These are phyloP conservation scores for Xylaria sp. DNA, from an alignment of 2,329 filamentous ascomycete genomes.

Conservation along the genomic window DNA sequence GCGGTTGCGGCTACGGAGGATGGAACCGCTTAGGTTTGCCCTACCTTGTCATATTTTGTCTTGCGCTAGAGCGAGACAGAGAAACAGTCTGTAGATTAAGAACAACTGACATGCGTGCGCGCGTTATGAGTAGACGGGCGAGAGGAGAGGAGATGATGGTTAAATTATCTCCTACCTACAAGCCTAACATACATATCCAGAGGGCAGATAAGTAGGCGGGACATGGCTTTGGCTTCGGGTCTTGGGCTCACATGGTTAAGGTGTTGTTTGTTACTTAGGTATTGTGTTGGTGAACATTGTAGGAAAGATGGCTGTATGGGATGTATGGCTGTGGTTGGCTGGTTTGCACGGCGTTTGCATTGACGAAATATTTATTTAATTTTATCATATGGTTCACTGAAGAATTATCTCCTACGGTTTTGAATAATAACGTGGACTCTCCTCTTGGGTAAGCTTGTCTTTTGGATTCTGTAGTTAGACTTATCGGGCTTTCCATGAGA, in stretches of 20 bases:
- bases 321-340: not conserved
- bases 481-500: no score
- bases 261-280: not conserved
- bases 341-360: not conserved
- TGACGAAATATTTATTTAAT: slow-evolving; percentile 1
- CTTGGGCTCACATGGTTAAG: slow-evolving; percentile 1
- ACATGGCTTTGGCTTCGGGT: not conserved
- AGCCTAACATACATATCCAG: not conserved
- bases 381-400: not conserved
- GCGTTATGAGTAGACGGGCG: slow-evolving; percentile 3
- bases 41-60: not conserved
- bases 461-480: no score
- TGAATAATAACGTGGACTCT: not conserved
- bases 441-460: no score
- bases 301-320: not conserved
- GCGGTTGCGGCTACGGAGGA: slow-evolving; percentile 11
- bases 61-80: not conserved
- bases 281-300: no score
- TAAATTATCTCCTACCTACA: not conserved
- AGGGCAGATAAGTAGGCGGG: no score
- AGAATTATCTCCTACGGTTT: not conserved
- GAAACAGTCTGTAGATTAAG: slow-evolving; percentile 4
- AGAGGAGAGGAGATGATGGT: not conserved
- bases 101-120: not conserved
- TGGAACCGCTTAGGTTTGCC: slow-evolving; percentile 2